phyloP scores from a whole-genome alignment of 768 basidiomycete species.

The Rhodosporidiobolus sp. region DNA sequence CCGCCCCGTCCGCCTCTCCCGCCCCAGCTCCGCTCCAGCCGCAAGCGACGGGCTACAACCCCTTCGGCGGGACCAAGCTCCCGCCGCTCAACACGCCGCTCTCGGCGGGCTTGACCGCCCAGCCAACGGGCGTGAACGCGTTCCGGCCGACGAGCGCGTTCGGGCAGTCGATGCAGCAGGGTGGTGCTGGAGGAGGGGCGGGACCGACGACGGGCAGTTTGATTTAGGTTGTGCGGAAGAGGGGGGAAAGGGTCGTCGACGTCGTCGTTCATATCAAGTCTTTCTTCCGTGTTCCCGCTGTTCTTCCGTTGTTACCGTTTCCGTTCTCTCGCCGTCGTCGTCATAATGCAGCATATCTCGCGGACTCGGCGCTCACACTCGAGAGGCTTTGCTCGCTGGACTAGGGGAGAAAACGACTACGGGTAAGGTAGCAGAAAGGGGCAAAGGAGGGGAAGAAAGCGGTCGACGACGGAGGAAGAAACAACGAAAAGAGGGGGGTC shows the following conservation, averaged over 20 bases:
- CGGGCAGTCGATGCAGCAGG: neutral
- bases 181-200: neutral
- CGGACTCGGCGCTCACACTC: too few relatives aligned
- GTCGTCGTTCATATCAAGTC: too few relatives aligned
- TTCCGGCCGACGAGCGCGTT: neutral
- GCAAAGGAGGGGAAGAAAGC: neutral
- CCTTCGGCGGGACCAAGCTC: constrained; percentile 24
- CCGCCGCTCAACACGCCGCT: constrained; percentile 28
- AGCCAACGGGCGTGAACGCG: constrained; percentile 1
- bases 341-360: too few relatives aligned
- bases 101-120: neutral
- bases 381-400: too few relatives aligned
- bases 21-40: constrained; percentile 11
- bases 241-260: too few relatives aligned
- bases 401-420: neutral
- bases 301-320: too few relatives aligned
- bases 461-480: too few relatives aligned
- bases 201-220: neutral
- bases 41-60: constrained; percentile 28
- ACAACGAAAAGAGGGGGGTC: too few relatives aligned
- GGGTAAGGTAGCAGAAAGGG: neutral
- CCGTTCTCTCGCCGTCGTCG: too few relatives aligned
- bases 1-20: neutral
- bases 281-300: too few relatives aligned
- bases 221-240: neutral